Conservation (phyloP, 306 rosid species). For the Dryas drummondii region DNA sequence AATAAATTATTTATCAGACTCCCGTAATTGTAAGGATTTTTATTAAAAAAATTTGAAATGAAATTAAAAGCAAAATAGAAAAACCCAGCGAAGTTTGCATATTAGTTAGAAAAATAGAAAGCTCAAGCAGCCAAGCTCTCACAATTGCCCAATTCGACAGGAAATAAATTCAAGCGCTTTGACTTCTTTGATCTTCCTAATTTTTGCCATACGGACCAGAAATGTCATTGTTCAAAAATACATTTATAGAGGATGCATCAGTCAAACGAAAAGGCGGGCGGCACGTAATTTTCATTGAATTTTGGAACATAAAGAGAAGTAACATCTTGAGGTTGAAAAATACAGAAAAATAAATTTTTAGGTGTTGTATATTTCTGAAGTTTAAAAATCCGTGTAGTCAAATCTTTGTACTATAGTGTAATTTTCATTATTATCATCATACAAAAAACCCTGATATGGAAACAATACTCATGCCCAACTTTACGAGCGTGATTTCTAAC, state of each 20-base stretch:
- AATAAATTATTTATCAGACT: too few species aligned
- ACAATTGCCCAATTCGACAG: not conserved
- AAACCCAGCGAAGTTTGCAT: too few species aligned
- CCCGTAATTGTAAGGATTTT: too few species aligned
- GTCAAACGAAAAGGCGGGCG: not conserved
- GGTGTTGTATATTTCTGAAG: too few species aligned
- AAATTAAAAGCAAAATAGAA: too few species aligned
- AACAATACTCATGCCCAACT: constrained; percentile 4
- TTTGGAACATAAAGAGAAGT: not conserved
- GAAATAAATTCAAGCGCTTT: not conserved
- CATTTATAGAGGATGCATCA: not conserved
- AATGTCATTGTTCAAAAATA: not conserved
- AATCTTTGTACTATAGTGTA: not conserved
- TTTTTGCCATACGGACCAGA: not conserved
- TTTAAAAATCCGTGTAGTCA: not conserved
- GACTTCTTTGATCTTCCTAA: not conserved
- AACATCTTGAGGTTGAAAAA: not conserved
- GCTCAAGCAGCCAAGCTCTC: not conserved
- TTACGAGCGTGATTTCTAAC: not conserved
- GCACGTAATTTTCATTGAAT: not conserved
- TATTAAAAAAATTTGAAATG: too few species aligned
- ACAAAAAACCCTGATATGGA: not conserved
- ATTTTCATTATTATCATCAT: not conserved
- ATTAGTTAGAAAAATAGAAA: not conserved
- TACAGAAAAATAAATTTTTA: not conserved